These are phyloP conservation scores for Wickerhamiella galacta DNA, from an alignment of 805 yeast genomes.

Conservation along the genomic window DNA sequence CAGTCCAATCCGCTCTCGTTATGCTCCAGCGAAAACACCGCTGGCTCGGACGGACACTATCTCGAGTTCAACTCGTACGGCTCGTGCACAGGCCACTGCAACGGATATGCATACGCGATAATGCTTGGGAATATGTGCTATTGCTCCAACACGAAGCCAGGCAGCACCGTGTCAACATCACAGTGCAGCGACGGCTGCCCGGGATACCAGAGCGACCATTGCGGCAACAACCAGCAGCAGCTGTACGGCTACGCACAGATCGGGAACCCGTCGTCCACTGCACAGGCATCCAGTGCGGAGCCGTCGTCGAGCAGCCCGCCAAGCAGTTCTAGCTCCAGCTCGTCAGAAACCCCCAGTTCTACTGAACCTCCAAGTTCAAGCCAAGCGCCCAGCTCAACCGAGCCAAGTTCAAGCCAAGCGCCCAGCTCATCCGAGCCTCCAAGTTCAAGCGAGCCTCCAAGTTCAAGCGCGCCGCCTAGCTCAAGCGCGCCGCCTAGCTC, in stretches of 20 bases:
- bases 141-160: constrained; percentile 42
- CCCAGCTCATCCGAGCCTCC: no score
- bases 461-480: constrained; percentile 1
- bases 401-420: constrained; percentile 8
- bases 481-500: constrained; percentile 1
- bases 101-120: constrained; percentile 35
- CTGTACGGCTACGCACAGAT: constrained; percentile 39
- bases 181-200: constrained; percentile 28
- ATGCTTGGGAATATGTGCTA: constrained; percentile 38
- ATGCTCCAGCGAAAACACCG: constrained; percentile 30
- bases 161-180: constrained; percentile 21
- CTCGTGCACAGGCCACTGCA: constrained; percentile 32
- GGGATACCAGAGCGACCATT: constrained; percentile 28
- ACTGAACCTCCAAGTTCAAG: constrained; percentile 13
- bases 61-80: constrained; percentile 32
- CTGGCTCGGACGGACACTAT: constrained; percentile 14
- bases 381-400: constrained; percentile 10
- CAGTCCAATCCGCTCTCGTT: constrained; percentile 15
- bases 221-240: constrained; percentile 29
- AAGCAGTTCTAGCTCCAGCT: neutral
- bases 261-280: constrained; percentile 21
- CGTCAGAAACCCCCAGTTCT: neutral
- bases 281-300: constrained; percentile 8
- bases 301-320: constrained; percentile 3
- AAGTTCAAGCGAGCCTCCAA: constrained; percentile 4